Base-by-base conservation (phyloP, 805 yeast species). In the Blastobotrys robertii region DNA sequence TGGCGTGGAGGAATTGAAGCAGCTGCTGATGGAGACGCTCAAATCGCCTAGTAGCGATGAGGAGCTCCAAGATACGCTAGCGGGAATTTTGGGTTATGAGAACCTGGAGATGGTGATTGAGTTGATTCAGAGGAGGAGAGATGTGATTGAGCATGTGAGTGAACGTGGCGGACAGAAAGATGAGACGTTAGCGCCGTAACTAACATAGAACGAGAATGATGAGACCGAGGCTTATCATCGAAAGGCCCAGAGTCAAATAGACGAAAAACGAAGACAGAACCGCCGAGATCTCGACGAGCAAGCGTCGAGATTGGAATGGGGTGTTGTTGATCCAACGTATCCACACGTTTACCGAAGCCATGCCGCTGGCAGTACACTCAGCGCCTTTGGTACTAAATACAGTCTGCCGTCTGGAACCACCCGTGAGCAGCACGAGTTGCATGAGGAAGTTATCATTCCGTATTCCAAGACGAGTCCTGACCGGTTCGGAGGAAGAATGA, bases 381-480 rank as follows among this genome's bases (percentile, higher is more conserved):
- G 88, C 0, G 74, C 85, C 37, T 75, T 85, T 5, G 97, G 97
- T 1, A 82, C 81, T 47, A 82, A 81, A 55, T 84, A 78, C 53
- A 67, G 81, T 1, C 67, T 92, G 9, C 98, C 98, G 0, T 63
- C 66, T 2, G 97, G 97, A 0, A 80, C 96, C 0, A 77, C 80
- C 1, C 49, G 69, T 4, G 48, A 45, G 8, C 50, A 58, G 10
- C 45, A 51, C 14, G 57, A 80, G 13, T 66, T 70, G 1, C 76
- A 80, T 54, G 98, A 92, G 57, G 94, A 90, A 54, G 77, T 92
- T 12, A 63, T 74, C 0, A 86, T 92, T 3, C 99, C 99, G 0
- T 75, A 78, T 36, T 76, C 90, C 2, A 75, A 71, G 42, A 71
- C 67, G 36, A 39, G 32, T 12, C 40, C 43, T 5, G 65, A 63